These are phyloP conservation scores for Sphaerostilbella broomeana DNA, from an alignment of 2,329 filamentous ascomycete genomes.

Conservation along the genomic window DNA sequence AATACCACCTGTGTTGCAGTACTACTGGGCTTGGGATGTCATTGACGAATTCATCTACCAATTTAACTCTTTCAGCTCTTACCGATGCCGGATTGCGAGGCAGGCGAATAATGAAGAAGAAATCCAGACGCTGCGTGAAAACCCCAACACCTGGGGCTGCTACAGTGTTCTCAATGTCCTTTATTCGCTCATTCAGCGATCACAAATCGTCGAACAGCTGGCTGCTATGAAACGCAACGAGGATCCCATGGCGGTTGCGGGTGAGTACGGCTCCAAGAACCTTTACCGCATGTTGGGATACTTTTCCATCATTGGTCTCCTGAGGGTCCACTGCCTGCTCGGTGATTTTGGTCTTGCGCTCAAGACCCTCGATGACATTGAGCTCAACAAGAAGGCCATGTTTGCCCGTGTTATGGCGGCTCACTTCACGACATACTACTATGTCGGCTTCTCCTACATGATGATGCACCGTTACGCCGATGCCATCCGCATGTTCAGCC, in stretches of 20 bases:
- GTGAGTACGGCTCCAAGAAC: slow-evolving; percentile 90
- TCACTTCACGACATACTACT: slow-evolving; percentile 99
- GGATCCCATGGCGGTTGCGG: slow-evolving; percentile 79
- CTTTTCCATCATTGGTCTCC: slow-evolving; percentile 96
- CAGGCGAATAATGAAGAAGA: slow-evolving; percentile 84
- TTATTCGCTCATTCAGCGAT: slow-evolving; percentile 97
- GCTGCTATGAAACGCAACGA: slow-evolving; percentile 91
- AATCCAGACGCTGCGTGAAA: slow-evolving; percentile 82
- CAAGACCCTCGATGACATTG: slow-evolving; percentile 98
- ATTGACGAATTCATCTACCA: slow-evolving; percentile 99
- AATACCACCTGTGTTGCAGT: slow-evolving; percentile 44
- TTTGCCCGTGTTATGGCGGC: slow-evolving; percentile 99
- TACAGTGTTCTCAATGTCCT: slow-evolving; percentile 99
- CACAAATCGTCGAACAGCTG: slow-evolving; percentile 96
- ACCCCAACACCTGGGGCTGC: slow-evolving; percentile 98
- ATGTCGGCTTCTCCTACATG: slow-evolving; percentile 99
- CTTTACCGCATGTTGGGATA: slow-evolving; percentile 98
- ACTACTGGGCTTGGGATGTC: slow-evolving; percentile 99
- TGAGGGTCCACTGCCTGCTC: slow-evolving; percentile 91
- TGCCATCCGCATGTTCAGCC: slow-evolving; percentile 99
- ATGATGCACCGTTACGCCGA: slow-evolving; percentile 99
- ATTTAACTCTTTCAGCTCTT: slow-evolving; percentile 98
- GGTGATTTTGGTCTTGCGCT: slow-evolving; percentile 97
- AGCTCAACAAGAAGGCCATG: slow-evolving; percentile 99
- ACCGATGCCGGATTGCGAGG: slow-evolving; percentile 85